Evolutionary conservation across 345 rosid genomes (phyloP).

Genomic region (Salix koriyanagi): DNA sequence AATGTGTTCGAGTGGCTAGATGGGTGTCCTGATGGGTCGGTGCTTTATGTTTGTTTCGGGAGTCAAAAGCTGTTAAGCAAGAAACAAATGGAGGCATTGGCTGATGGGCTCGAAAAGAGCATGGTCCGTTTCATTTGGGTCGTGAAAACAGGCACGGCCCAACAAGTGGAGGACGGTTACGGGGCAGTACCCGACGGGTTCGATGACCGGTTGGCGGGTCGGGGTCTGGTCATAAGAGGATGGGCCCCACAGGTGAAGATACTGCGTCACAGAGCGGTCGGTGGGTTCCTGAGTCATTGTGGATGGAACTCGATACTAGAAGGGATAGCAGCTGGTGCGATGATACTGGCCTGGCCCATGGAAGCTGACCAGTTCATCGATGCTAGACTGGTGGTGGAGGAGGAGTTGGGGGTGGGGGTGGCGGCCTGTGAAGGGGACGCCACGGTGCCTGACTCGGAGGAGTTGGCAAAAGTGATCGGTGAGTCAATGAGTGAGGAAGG

Average conservation of each 20-base stretch:
- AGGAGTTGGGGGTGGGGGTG: constrained; percentile 48
- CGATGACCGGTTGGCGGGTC: constrained; percentile 36
- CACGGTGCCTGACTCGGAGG: constrained; percentile 50
- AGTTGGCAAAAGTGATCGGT: constrained; percentile 27
- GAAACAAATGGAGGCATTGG: constrained; percentile 50
- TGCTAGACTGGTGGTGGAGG: constrained; percentile 46
- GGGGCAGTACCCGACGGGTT: constrained; percentile 42
- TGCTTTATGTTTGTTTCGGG: constrained; percentile 62
- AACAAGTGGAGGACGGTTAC: constrained; percentile 11
- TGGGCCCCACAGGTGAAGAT: constrained; percentile 61
- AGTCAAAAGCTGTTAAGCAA: constrained; percentile 43
- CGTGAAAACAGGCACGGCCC: constrained; percentile 31
- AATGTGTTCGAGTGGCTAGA: constrained; percentile 48
- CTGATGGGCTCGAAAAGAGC: constrained; percentile 50
- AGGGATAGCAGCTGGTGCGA: constrained; percentile 45
- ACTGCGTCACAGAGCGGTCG: constrained; percentile 51
- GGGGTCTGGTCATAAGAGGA: constrained; percentile 42
- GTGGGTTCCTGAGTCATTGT: constrained; percentile 63
- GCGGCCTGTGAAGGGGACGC: constrained; percentile 45
- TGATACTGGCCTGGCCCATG: constrained; percentile 67
- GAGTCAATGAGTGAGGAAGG: constrained; percentile 18
- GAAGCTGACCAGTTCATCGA: constrained; percentile 62
- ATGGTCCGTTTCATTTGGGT: constrained; percentile 57
- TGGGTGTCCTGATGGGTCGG: constrained; percentile 45
- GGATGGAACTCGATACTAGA: constrained; percentile 80